Conservation (phyloP, 2,329 filamentous ascomycete species). For the Colletotrichum caudatum region DNA sequence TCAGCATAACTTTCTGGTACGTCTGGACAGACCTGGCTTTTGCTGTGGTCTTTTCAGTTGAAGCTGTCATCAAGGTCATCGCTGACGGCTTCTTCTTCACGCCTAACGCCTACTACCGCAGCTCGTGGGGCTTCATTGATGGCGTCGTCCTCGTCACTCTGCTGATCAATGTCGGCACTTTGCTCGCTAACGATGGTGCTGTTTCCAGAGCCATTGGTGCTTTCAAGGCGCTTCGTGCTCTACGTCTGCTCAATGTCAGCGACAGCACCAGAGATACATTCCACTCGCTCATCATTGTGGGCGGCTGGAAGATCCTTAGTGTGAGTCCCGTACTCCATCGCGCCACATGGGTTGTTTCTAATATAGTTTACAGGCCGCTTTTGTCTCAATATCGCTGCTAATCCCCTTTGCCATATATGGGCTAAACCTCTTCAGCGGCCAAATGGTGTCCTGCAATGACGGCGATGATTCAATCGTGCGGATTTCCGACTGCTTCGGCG, state of each 20-base stretch:
- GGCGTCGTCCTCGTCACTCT: conserved; percentile 90
- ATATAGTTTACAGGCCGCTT: conserved; percentile 70
- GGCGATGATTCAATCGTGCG: conserved; percentile 65
- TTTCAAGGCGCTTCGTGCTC: conserved; percentile 94
- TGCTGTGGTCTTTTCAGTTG: conserved; percentile 84
- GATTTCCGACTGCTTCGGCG: conserved; percentile 83
- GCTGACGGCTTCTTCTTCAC: conserved; percentile 97
- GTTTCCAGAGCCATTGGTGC: conserved; percentile 93
- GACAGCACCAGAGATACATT: conserved; percentile 96
- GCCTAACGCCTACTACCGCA: conserved; percentile 95
- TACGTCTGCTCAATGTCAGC: conserved; percentile 93
- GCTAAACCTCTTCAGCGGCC: conserved; percentile 89
- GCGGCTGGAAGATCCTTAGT: conserved; percentile 93
- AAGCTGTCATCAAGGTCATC: conserved; percentile 91
- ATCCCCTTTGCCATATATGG: conserved; percentile 98
- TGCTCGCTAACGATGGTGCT: conserved; percentile 83
- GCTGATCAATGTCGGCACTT: conserved; percentile 92
- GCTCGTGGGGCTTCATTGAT: conserved; percentile 97
- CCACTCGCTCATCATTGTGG: conserved; percentile 93
- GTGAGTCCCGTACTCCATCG: conserved; percentile 59
- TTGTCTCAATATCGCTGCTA: conserved; percentile 92
- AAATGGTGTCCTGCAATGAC: conserved; percentile 86
- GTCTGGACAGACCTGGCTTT: conserved; percentile 94
- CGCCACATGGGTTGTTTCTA: conserved; percentile 6
- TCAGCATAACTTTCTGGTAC: conserved; percentile 85